A percentile compares a stretch with the other conserved stretches of the same genome.
Evolutionary conservation across 2,329 filamentous ascomycete genomes (phyloP).

Genomic region (Alternaria brassicicola): DNA sequence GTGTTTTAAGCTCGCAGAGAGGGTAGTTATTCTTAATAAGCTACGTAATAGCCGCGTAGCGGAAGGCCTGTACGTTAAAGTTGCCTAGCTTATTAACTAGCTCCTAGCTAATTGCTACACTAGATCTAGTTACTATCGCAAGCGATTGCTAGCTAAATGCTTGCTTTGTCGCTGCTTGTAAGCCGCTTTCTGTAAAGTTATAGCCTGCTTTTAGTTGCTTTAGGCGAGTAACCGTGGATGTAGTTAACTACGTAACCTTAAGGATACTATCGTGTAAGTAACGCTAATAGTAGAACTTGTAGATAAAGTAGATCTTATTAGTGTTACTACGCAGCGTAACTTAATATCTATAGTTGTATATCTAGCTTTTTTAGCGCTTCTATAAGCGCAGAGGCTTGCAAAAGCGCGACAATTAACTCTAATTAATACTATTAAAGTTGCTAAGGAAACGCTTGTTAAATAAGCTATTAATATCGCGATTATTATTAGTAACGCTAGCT

Average conservation of each 20-base stretch:
- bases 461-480: neutral
- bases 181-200: neutral
- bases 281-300: neutral
- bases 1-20: slow-evolving; percentile 2
- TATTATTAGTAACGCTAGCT: neutral
- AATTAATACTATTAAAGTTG: slow-evolving; percentile 8
- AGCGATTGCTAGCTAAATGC: too few relatives aligned
- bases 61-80: slow-evolving; percentile 2
- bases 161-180: too few relatives aligned
- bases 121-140: too few relatives aligned
- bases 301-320: slow-evolving; percentile 1
- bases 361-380: slow-evolving; percentile 5
- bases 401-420: neutral
- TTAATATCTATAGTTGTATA: slow-evolving; percentile 4
- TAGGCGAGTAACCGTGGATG: neutral
- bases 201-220: neutral
- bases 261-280: neutral
- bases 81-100: slow-evolving; percentile 3
- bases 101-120: too few relatives aligned
- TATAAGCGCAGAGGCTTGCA: slow-evolving; percentile 1
- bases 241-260: neutral
- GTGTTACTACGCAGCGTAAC: slow-evolving; percentile 3
- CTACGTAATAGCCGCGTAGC: neutral
- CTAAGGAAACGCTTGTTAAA: neutral
- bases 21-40: slow-evolving; percentile 6